A percentile compares a stretch with the other conserved stretches of the same genome.
Conservation (phyloP, 2,329 filamentous ascomycete species). For the Colletotrichum lini region DNA sequence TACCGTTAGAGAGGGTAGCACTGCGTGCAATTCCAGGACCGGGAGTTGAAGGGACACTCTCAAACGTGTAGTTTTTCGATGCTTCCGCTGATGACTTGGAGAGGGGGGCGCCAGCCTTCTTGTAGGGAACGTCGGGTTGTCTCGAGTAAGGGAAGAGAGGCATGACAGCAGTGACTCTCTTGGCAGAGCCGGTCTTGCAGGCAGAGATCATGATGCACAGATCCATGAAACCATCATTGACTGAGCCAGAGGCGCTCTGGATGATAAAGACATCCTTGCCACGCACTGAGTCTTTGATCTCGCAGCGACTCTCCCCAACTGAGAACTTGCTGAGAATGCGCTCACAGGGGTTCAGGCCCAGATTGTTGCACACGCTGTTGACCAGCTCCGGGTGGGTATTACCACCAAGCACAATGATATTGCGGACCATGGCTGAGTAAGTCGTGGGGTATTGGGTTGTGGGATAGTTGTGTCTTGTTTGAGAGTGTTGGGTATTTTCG, state of each 20-base stretch:
- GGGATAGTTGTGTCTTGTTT: conserved; percentile 5
- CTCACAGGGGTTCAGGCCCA: conserved; percentile 88
- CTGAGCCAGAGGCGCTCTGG: conserved; percentile 90
- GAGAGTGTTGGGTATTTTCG: neutral
- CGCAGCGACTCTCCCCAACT: conserved; percentile 93
- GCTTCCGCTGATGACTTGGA: conserved; percentile 74
- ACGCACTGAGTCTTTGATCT: conserved; percentile 95
- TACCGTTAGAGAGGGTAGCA: conserved; percentile 75
- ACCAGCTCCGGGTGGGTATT: conserved; percentile 92
- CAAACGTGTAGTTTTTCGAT: conserved; percentile 82
- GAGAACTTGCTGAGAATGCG: conserved; percentile 93
- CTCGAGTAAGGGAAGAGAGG: conserved; percentile 97
- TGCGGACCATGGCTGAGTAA: conserved; percentile 81
- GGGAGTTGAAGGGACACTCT: conserved; percentile 91
- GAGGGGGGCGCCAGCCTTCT: conserved; percentile 92
- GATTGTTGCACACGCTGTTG: conserved; percentile 87
- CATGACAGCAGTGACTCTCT: conserved; percentile 87
- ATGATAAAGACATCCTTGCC: conserved; percentile 99
- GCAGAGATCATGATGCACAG: conserved; percentile 98
- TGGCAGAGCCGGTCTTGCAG: conserved; percentile 94
- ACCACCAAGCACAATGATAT: conserved; percentile 93
- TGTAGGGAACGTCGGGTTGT: conserved; percentile 96
- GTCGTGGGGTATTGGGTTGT: neutral
- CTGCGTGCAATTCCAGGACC: conserved; percentile 79
- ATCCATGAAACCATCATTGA: conserved; percentile 97